Conservation (phyloP, 352 stramenopile genomes). For the Pythium periplocum region DNA sequence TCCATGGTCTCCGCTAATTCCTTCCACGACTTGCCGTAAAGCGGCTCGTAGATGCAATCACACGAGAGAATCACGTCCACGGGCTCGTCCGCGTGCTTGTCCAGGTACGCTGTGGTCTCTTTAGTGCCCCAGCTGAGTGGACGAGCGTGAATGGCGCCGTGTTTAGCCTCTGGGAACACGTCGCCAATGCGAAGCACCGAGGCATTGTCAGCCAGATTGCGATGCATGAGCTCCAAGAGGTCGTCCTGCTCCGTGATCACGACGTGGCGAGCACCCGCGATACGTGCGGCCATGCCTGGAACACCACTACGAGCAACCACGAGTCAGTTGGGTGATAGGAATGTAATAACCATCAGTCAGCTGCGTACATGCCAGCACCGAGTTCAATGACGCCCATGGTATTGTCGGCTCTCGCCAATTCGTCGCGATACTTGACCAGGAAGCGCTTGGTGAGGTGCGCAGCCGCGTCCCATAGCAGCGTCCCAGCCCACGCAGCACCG, state of each 20-base stretch:
- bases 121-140: constrained; percentile 78
- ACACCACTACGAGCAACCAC: constrained; percentile 49
- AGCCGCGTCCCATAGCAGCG: constrained; percentile 85
- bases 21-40: constrained; percentile 91
- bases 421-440: constrained; percentile 32
- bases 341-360: too few species aligned
- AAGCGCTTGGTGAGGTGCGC: constrained; percentile 59
- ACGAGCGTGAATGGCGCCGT: constrained; percentile 41
- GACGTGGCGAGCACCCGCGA: constrained; percentile 76
- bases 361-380: constrained; percentile 66
- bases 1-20: constrained; percentile 86
- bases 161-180: not conserved
- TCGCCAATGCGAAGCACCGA: constrained; percentile 28
- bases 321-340: too few species aligned
- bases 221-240: constrained; percentile 79
- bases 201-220: constrained; percentile 59
- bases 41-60: constrained; percentile 93
- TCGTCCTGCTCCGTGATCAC: constrained; percentile 90
- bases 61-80: constrained; percentile 93
- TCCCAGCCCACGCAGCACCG: constrained; percentile 90
- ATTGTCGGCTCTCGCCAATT: constrained; percentile 25
- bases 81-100: constrained; percentile 32
- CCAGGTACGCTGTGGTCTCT: constrained; percentile 59
- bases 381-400: constrained; percentile 72
- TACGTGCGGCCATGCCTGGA: constrained; percentile 87